These are phyloP conservation scores for Acidomyces sp. DNA, from an alignment of 495 filamentous ascomycete genomes.

Conservation along the genomic window DNA sequence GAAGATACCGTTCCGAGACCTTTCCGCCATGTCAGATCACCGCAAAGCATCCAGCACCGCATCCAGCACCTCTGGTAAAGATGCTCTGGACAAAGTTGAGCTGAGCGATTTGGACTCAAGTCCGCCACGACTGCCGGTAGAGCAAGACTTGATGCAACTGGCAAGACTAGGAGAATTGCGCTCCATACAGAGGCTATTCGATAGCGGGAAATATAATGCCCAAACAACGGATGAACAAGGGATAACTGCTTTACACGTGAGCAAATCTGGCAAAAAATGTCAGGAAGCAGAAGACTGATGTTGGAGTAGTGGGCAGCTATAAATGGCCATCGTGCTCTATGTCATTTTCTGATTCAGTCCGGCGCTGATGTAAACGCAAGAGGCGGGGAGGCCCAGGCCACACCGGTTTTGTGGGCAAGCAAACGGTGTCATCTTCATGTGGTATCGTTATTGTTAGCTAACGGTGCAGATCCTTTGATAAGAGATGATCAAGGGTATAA, in stretches of 20 bases:
- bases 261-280: constrained; percentile 22
- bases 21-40: background rate
- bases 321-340: constrained; percentile 93
- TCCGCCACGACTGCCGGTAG: constrained; percentile 41
- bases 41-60: constrained; percentile 4
- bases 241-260: constrained; percentile 89
- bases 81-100: constrained; percentile 18
- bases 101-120: constrained; percentile 19
- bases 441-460: constrained; percentile 65
- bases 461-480: constrained; percentile 80
- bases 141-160: constrained; percentile 91
- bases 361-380: constrained; percentile 90
- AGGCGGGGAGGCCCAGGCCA: constrained; percentile 85
- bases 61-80: constrained; percentile 3
- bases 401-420: constrained; percentile 91
- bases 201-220: constrained; percentile 64
- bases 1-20: constrained; percentile 2
- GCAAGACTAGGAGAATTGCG: constrained; percentile 75
- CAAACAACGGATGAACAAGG: constrained; percentile 76
- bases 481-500: constrained; percentile 92
- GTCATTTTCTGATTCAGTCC: constrained; percentile 79
- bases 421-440: constrained; percentile 86
- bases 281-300: constrained; percentile 22
- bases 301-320: constrained; percentile 84
- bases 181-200: constrained; percentile 79